phyloP scores from a whole-genome alignment of 495 filamentous ascomycete species.

The Gamarada debralockiae region DNA sequence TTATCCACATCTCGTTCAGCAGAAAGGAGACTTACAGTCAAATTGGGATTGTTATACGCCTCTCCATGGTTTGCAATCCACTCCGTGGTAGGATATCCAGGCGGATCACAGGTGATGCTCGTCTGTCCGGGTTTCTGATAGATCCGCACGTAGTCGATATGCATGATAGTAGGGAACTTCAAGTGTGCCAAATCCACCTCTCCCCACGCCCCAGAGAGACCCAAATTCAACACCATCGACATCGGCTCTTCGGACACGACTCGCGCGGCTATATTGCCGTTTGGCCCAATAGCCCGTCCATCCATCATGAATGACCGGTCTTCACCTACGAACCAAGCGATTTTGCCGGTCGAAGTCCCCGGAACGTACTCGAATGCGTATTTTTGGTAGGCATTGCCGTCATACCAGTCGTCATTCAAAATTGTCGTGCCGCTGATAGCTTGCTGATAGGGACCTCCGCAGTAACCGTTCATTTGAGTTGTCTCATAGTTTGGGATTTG shows the following conservation, averaged over 20 bases:
- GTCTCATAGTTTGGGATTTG: constrained; percentile 57
- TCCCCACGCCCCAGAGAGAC: constrained; percentile 64
- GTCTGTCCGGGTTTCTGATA: constrained; percentile 57
- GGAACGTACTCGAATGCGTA: constrained; percentile 72
- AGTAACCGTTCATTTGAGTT: constrained; percentile 61
- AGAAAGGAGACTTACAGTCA: constrained; percentile 39
- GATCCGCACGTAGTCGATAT: constrained; percentile 71
- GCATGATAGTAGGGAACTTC: constrained; percentile 61
- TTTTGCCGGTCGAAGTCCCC: constrained; percentile 49
- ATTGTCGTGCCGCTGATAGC: constrained; percentile 67
- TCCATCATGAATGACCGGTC: constrained; percentile 65
- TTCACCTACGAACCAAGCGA: constrained; percentile 68
- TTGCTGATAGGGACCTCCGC: constrained; percentile 68
- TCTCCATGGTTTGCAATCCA: constrained; percentile 63
- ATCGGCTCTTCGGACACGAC: constrained; percentile 68
- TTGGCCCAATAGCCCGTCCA: constrained; percentile 61
- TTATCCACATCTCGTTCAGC: neutral
- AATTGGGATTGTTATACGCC: constrained; percentile 63
- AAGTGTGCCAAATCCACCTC: constrained; percentile 52
- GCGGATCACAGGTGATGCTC: constrained; percentile 69
- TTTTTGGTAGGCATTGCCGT: constrained; percentile 66
- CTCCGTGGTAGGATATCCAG: constrained; percentile 61
- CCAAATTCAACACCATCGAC: constrained; percentile 68
- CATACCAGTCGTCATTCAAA: constrained; percentile 74
- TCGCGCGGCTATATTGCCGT: constrained; percentile 70